Evolutionary conservation across 2,329 filamentous ascomycete species (phyloP).

Genomic region (Trichoderma pleuroti): DNA sequence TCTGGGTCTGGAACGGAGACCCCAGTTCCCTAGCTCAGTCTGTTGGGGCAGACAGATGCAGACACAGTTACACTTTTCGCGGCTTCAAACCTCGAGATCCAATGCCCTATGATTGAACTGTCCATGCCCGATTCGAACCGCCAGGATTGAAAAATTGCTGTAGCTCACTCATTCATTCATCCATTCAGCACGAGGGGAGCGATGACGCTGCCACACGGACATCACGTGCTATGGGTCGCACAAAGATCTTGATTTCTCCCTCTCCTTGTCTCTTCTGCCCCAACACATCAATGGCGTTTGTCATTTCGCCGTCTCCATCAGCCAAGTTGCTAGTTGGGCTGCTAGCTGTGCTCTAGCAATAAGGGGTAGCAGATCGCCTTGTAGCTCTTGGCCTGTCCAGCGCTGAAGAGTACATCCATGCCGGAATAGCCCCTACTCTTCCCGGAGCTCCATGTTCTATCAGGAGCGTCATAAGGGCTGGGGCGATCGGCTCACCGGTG

Average conservation of each 20-base stretch:
- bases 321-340: not conserved
- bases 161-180: not conserved
- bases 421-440: not conserved
- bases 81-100: not conserved
- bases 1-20: not conserved
- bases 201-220: not conserved
- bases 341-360: not conserved
- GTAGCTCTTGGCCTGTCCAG: not conserved
- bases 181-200: not conserved
- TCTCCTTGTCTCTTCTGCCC: not conserved
- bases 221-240: not conserved
- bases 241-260: slow-evolving; percentile 1
- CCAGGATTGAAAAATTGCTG: not conserved
- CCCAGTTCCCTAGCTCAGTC: not conserved
- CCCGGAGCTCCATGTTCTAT: not conserved
- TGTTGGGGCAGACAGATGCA: not conserved
- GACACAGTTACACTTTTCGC: not conserved
- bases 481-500: not conserved
- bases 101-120: not conserved
- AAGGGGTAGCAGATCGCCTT: not conserved
- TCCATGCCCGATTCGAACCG: not conserved
- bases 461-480: not conserved
- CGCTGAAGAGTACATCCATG: not conserved
- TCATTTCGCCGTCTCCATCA: slow-evolving; percentile 6
- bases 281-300: not conserved